These are phyloP conservation scores for Thuja plicata DNA, from an alignment of 83 land plant species.

Conservation along the genomic window DNA sequence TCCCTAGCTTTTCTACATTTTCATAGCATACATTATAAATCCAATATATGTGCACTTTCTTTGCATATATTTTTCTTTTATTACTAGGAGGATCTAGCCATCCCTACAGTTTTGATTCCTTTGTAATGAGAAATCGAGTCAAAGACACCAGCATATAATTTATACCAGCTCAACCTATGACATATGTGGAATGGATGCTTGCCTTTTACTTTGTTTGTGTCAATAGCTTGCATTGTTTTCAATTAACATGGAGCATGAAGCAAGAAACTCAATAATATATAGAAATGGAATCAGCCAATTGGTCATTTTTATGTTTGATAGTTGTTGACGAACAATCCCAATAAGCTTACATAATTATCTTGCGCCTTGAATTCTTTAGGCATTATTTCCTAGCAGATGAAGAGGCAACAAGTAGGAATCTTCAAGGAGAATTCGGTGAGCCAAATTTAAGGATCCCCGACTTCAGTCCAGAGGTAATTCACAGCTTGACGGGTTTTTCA, in stretches of 20 bases:
- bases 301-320: not conserved
- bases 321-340: not conserved
- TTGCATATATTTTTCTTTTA: not conserved
- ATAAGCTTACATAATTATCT: conserved; percentile 1
- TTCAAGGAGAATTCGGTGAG: not conserved
- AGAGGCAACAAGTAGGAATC: conserved; percentile 7
- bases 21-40: not conserved
- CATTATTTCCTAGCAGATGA: not conserved
- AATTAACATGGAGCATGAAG: not conserved
- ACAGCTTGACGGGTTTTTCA: not conserved
- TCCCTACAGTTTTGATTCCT: not conserved
- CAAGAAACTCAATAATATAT: not conserved
- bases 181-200: not conserved
- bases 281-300: not conserved
- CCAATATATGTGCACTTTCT: not conserved
- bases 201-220: not conserved
- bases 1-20: not conserved
- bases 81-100: not conserved
- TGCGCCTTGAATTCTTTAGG: conserved; percentile 6
- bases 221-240: not conserved
- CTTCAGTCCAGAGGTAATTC: conserved; percentile 5
- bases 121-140: not conserved
- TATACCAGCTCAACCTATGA: not conserved
- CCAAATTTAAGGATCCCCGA: not conserved
- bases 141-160: not conserved